Evolutionary conservation across 225 moss, liverwort and hornwort genomes (phyloP), one percentile per base, ranked within the genome.

Genomic region (Straminergon stramineum): DNA sequence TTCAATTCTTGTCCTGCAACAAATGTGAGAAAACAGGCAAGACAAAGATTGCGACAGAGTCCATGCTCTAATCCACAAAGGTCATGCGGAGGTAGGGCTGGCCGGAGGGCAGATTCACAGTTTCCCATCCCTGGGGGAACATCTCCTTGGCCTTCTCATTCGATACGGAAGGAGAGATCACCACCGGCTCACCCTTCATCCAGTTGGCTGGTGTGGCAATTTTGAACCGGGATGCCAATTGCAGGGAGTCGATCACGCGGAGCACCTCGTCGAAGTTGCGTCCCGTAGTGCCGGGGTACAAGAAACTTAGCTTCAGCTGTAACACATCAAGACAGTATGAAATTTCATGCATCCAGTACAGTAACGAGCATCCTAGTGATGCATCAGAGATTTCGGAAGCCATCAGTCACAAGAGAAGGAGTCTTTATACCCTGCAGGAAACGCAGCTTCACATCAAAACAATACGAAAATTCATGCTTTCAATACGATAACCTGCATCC

Each of bases 181-280:
- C 92, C 61, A 94, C 93, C 6, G 89, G 89, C 74, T 95, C 94
- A 20, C 95, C 95, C 88, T 87, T 86, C 21, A 88, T 63, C 95
- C 94, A 95, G 87, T 94, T 93, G 16, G 92, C 94, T 24, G 94
- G 92, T 24, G 95, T 95, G 8, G 95, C 95, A 70, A 93, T 92
- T 23, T 86, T 90, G 75, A 91, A 24, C 56, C 57, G 90, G 21
- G 92, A 85, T 35, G 95, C 93, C 48, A 94, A 77, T 58, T 95
- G 94, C 70, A 95, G 89, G 16, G 95, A 93, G 63, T 95, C 93
- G 23, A 95, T 69, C 39, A 94, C 94, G 37, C 95, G 94, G 41
- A 95, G 58, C 23, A 95, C 93, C 85, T 95, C 94, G 31, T 94
- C 93, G 78, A 95, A 93, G 78, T 95, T 94, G 8, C 95, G 94